Evolutionary conservation across 768 basidiomycete species (phyloP), one percentile per base, ranked within the genome.

Genomic region (Suillus sp.): DNA sequence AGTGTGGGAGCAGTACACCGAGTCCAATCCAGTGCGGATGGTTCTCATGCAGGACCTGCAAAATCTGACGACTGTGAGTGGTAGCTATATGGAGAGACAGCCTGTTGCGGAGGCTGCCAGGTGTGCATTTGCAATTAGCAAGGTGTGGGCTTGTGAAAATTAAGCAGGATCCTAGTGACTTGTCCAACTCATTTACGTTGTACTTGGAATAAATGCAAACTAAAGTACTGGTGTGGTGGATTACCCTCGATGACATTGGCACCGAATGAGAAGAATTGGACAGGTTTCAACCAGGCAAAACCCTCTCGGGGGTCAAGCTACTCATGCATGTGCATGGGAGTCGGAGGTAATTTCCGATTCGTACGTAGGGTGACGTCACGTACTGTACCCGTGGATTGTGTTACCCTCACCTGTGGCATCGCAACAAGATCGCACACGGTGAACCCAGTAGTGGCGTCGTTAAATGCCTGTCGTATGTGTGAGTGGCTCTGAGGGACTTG

Each of bases 61-160:
- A 8, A 70, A 69, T 34, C 66, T 64, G 37, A 75, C 74, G 35
- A 71, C 63, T 1, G 67, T 63, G 18, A 84, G 78, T 45, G 79
- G 82, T 9, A 83, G 78, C 59, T 77, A 75, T 40, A 60, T 80
- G 34, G 84, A 84, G 68, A 55, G 63, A 35, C 78, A 84, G 61
- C 72, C 74, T 25, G 66, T 30, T 50, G 27, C 48, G 16, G 48
- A 50, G 18, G 48, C 27, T 30, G 9, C 25, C 16, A 50, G 48
- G 48, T 50, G 48, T 50, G 27, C 48, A 50, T 50, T 50, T 50
- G 48, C 27, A 18, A 50, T 30, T 18, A 30, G 48, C 48, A 50
- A 30, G 48, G 48, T 4, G 14, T 7, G 27, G 4, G 48, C 25
- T 48, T 30, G 16, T 50, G 16, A 50, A 50, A 50, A 50, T 50